Base-by-base conservation (phyloP, 2,329 filamentous ascomycete species). In the Penicillium sp. region DNA sequence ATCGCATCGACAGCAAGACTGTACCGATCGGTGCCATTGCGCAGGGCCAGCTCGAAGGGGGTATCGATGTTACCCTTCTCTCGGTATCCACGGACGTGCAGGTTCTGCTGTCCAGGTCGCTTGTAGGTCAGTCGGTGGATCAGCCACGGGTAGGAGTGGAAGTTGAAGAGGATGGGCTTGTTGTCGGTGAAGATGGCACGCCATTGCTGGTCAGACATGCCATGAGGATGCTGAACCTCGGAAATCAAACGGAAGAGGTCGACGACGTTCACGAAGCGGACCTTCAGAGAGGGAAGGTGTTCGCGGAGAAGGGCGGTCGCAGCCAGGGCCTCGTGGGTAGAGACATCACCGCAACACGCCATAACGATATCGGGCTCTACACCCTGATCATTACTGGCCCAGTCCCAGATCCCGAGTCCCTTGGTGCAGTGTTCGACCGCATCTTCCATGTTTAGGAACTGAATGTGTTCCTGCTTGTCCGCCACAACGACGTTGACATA, bases 61-160 rank as follows among this genome's bases (percentile, higher is more conserved):
- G 90, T 92, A 72, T 93, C 89, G 66, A 92, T 92, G 73, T 92
- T 93, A 49, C 90, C 90, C 82, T 93, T 92, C 79, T 93, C 89
- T 70, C 84, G 87, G 80, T 92, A 93, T 1, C 90, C 90, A 35
- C 87, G 82, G n/a, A 93, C 90, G 67, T 90, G 86, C 62, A 92
- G 75, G 74, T 90, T 87, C 47, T 81, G 72, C 72, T 83, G 85
- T 5, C 89, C 89, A 1, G 86, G 87, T 1, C 89, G 86, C 78
- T 89, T 89, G 78, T 92, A 92, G 0, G 89, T 89, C 66, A 93
- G 76, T 52, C 89, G 83, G 78, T 92, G 89, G 53, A 93, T 85
- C 68, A 93, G 81, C 88, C 88, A 92, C 9, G 90, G 89, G 77
- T 93, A 92, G 35, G 86, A 89, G 79, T 93, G 90, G 84, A 92